A percentile compares a stretch with the other conserved stretches of the same genome.
Conservation (phyloP, 169 alveolate genomes). For the Plasmodium gonderi region DNA sequence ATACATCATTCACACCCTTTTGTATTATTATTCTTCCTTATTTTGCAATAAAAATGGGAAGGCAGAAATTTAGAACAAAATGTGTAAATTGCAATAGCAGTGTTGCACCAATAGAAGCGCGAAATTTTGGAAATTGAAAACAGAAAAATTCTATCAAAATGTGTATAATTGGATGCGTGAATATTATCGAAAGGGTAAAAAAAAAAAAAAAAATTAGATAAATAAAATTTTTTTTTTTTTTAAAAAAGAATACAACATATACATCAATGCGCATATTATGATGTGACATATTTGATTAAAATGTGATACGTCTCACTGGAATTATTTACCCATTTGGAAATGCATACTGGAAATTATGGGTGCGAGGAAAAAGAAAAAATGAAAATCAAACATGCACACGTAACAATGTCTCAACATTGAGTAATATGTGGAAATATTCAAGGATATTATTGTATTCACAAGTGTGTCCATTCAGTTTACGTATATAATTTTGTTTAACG, state of each 20-base stretch:
- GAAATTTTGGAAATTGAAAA: not conserved
- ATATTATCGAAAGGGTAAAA: not conserved
- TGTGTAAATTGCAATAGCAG: too few relatives aligned
- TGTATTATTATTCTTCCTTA: too few relatives aligned
- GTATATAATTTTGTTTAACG: not conserved
- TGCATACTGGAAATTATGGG: not conserved
- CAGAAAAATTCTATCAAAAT: not conserved
- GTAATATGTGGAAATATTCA: not conserved
- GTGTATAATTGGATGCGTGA: not conserved
- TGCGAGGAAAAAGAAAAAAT: not conserved
- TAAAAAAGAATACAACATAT: too few relatives aligned
- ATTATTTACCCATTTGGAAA: too few relatives aligned
- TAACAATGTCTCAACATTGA: not conserved
- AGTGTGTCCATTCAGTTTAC: not conserved
- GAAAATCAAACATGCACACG: not conserved
- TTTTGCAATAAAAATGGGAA: not conserved
- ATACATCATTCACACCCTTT: not conserved
- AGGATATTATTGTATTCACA: not conserved
- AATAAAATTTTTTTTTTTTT: too few relatives aligned
- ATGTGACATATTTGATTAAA: too few relatives aligned
- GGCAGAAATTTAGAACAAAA: too few relatives aligned
- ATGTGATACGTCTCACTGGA: too few relatives aligned
- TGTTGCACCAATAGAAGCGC: too few relatives aligned
- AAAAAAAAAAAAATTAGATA: not conserved
- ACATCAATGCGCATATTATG: too few relatives aligned